These are phyloP conservation scores for Bimuria novae-zelandiae DNA, from an alignment of 2,329 filamentous ascomycete genomes.

Conservation along the genomic window DNA sequence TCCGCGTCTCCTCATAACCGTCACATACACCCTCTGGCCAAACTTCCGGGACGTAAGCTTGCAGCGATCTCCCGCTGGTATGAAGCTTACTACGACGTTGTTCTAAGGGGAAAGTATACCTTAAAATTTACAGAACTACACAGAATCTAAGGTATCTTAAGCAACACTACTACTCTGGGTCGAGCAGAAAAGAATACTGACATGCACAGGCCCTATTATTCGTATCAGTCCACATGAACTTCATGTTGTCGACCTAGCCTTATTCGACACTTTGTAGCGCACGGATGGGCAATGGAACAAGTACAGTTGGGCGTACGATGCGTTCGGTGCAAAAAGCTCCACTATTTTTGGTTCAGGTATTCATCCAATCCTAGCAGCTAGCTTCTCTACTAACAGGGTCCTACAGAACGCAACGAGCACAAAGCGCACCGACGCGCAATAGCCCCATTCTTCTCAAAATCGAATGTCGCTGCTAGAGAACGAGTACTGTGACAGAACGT, in stretches of 20 bases:
- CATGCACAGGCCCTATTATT: constrained; percentile 14
- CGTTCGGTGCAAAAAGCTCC: constrained; percentile 7
- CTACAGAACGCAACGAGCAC: constrained; percentile 22
- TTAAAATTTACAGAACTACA: constrained; percentile 20
- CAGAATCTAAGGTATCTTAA: constrained; percentile 19
- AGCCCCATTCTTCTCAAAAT: constrained; percentile 30
- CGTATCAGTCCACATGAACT: constrained; percentile 23
- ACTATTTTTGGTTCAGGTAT: constrained; percentile 13
- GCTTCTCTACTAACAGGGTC: neutral
- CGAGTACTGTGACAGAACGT: constrained; percentile 12
- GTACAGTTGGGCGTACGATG: constrained; percentile 5
- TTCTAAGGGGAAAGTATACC: constrained; percentile 17
- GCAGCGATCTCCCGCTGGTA: constrained; percentile 10
- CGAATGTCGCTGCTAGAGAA: constrained; percentile 20
- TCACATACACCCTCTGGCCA: constrained; percentile 6
- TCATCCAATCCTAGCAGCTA: constrained; percentile 15
- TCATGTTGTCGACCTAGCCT: constrained; percentile 18
- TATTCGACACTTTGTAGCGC: constrained; percentile 26
- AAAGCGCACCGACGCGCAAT: constrained; percentile 23
- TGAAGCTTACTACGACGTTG: constrained; percentile 12
- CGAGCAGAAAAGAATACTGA: neutral
- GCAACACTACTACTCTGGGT: neutral
- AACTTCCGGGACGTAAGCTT: constrained; percentile 10
- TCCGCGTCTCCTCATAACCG: too few species aligned
- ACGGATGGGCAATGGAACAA: constrained; percentile 14